phyloP scores from a whole-genome alignment of 805 yeast species.

The Ogataea saltuana region DNA sequence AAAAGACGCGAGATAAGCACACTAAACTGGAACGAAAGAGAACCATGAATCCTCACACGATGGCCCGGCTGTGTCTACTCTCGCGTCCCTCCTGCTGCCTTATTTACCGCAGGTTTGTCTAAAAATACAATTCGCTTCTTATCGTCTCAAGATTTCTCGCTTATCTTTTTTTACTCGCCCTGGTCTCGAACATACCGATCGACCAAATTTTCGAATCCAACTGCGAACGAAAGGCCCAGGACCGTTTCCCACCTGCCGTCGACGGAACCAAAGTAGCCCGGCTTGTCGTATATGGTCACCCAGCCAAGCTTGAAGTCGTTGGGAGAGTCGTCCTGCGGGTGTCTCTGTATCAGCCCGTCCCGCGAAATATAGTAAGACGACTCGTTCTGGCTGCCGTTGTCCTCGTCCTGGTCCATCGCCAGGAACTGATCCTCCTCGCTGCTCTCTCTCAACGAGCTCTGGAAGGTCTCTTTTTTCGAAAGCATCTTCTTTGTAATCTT shows the following conservation, averaged over 20 bases:
- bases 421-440: constrained; percentile 22
- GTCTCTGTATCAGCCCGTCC: constrained; percentile 53
- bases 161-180: background rate
- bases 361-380: constrained; percentile 47
- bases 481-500: constrained; percentile 32
- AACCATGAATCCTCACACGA: no score
- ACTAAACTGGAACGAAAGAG: no score
- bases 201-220: constrained; percentile 22
- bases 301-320: constrained; percentile 63
- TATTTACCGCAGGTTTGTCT: no score
- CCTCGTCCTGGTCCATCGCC: constrained; percentile 19
- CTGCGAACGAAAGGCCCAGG: constrained; percentile 54
- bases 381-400: constrained; percentile 9
- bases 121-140: no score
- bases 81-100: no score
- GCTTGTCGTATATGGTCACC: constrained; percentile 60
- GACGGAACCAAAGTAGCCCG: constrained; percentile 28
- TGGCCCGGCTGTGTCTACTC: no score
- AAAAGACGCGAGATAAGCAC: no score
- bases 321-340: constrained; percentile 62
- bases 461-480: constrained; percentile 21
- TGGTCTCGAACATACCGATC: constrained; percentile 10
- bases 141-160: background rate
- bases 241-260: constrained; percentile 56
- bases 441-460: constrained; percentile 9